Conservation (phyloP, 306 rosid genomes). For the Prunus kanzakura region DNA sequence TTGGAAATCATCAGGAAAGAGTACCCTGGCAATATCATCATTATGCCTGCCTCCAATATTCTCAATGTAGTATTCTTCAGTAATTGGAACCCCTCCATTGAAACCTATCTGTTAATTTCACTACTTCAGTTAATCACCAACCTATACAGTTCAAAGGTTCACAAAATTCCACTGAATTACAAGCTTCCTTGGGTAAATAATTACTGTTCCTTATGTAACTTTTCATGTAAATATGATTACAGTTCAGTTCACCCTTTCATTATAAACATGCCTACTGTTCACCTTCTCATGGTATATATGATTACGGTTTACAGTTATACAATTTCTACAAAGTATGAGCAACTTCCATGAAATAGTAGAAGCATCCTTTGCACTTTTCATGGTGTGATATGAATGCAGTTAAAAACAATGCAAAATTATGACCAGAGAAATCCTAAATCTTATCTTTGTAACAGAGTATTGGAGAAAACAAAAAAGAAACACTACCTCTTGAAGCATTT, state of each 20-base stretch:
- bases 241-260: neutral
- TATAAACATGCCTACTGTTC: no score
- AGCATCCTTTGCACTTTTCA: neutral
- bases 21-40: constrained; percentile 56
- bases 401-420: neutral
- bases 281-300: neutral
- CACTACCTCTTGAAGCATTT: constrained; percentile 79
- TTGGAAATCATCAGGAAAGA: constrained; percentile 70
- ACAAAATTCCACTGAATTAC: neutral
- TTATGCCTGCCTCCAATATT: constrained; percentile 77
- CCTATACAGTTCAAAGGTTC: constrained; percentile 1
- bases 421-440: neutral
- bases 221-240: no score
- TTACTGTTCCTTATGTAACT: no score
- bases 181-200: neutral
- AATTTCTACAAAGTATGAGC: neutral
- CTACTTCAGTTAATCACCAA: constrained; percentile 25
- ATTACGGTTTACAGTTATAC: neutral
- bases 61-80: constrained; percentile 68
- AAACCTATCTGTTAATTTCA: constrained; percentile 71
- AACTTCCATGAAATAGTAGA: neutral
- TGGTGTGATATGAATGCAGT: neutral
- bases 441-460: neutral
- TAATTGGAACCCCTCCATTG: constrained; percentile 82
- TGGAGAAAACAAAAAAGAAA: neutral